These are phyloP conservation scores for Odontarrhena argentea DNA, from an alignment of 345 rosid species.

Conservation along the genomic window DNA sequence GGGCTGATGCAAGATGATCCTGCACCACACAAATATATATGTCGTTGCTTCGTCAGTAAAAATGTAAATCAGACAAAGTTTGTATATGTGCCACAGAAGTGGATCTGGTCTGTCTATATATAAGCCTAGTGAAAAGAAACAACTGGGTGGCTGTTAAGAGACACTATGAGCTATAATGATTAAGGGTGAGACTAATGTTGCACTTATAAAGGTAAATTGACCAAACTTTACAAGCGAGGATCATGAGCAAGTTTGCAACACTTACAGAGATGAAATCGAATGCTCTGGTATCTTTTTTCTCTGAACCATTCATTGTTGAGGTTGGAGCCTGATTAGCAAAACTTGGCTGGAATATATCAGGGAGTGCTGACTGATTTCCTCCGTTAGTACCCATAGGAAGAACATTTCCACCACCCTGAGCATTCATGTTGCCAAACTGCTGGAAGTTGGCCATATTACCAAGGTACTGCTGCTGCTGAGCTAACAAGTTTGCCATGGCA, in stretches of 20 bases:
- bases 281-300: slow-evolving; percentile 87
- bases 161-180: not conserved
- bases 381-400: slow-evolving; percentile 45
- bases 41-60: slow-evolving; percentile 10
- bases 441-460: slow-evolving; percentile 76
- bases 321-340: slow-evolving; percentile 60
- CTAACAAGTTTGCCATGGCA: slow-evolving; percentile 68
- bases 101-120: slow-evolving; percentile 1
- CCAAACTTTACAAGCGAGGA: slow-evolving; percentile 14
- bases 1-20: slow-evolving; percentile 85
- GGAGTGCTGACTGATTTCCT: slow-evolving; percentile 58
- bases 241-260: slow-evolving; percentile 29
- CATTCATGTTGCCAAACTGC: slow-evolving; percentile 62
- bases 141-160: slow-evolving; percentile 12
- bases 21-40: slow-evolving; percentile 43
- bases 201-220: not conserved
- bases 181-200: not conserved
- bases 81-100: not conserved
- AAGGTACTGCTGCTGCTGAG: slow-evolving; percentile 78
- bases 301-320: slow-evolving; percentile 57
- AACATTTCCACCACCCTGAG: slow-evolving; percentile 50
- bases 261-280: slow-evolving; percentile 97
- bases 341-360: slow-evolving; percentile 85
- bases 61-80: slow-evolving; percentile 13
- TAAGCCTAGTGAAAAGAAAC: not conserved